phyloP scores from a whole-genome alignment of 2,329 filamentous ascomycete genomes.

The Neonectria faginata region DNA sequence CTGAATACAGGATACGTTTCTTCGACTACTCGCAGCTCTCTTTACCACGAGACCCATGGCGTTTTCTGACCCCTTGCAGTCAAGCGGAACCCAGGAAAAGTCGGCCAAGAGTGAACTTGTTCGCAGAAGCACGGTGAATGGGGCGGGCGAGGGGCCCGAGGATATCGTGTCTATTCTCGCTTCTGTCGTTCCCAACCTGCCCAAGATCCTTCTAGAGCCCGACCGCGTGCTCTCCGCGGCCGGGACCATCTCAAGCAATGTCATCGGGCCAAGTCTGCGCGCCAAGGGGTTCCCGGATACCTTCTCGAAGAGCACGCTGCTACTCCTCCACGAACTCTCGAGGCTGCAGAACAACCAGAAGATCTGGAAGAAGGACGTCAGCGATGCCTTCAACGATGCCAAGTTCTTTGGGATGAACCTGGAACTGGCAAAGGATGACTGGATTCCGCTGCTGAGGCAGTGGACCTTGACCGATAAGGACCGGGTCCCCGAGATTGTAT shows the following conservation, averaged over 20 bases:
- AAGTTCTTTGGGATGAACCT: constrained; percentile 83
- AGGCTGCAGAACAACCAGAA: constrained; percentile 85
- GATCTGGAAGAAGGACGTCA: constrained; percentile 91
- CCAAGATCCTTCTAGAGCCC: constrained; percentile 84
- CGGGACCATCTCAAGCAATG: constrained; percentile 82
- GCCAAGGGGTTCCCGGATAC: constrained; percentile 90
- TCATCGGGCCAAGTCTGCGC: constrained; percentile 84
- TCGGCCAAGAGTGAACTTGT: constrained; percentile 52
- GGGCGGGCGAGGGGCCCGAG: constrained; percentile 66
- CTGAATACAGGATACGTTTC: constrained; percentile 79
- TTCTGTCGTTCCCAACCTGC: constrained; percentile 81
- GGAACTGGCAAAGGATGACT: constrained; percentile 75
- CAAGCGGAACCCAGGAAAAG: constrained; percentile 54
- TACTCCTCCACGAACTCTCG: constrained; percentile 80
- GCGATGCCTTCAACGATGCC: constrained; percentile 90
- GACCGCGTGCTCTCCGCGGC: constrained; percentile 86
- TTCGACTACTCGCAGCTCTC: constrained; percentile 88
- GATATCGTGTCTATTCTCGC: constrained; percentile 85
- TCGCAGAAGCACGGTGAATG: constrained; percentile 50
- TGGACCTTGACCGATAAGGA: constrained; percentile 91
- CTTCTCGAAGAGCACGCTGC: constrained; percentile 76
- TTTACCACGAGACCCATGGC: constrained; percentile 89
- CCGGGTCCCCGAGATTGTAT: constrained; percentile 82
- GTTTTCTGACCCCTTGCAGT: constrained; percentile 67
- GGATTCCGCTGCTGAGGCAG: constrained; percentile 86